These are phyloP conservation scores for Haematococcus lacustris DNA, from an alignment of 139 green algal genomes.

Conservation along the genomic window DNA sequence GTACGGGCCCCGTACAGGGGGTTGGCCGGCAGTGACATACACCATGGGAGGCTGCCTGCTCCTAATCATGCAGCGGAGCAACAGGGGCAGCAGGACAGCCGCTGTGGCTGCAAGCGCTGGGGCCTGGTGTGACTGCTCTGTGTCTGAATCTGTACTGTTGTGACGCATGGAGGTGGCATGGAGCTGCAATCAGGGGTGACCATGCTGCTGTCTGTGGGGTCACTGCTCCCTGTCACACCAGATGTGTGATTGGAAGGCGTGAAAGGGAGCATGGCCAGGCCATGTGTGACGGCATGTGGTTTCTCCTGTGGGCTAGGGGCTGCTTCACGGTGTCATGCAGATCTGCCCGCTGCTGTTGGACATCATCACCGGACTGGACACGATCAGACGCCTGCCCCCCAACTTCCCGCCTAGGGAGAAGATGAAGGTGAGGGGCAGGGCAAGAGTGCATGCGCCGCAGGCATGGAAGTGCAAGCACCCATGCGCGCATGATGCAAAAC, in stretches of 20 bases:
- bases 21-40: too few species aligned
- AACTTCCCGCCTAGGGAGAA: slow-evolving; percentile 73
- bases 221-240: neutral
- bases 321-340: slow-evolving; percentile 27
- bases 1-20: too few species aligned
- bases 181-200: neutral
- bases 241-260: neutral
- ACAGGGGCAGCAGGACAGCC: too few species aligned
- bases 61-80: too few species aligned
- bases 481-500: too few species aligned
- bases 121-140: too few species aligned
- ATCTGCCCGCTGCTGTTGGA: slow-evolving; percentile 81
- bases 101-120: too few species aligned
- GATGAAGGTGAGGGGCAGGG: slow-evolving; percentile 36
- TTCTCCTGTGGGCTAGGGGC: neutral
- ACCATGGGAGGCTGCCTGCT: too few species aligned
- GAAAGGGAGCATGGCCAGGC: neutral
- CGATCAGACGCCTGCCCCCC: slow-evolving; percentile 61
- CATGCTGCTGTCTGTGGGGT: neutral
- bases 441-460: too few species aligned
- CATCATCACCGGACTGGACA: slow-evolving; percentile 66
- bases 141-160: neutral
- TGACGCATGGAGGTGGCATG: neutral
- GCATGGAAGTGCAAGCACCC: too few species aligned
- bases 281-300: neutral